Conservation (phyloP, 23 red algal species). For the Chondrus crispus region DNA sequence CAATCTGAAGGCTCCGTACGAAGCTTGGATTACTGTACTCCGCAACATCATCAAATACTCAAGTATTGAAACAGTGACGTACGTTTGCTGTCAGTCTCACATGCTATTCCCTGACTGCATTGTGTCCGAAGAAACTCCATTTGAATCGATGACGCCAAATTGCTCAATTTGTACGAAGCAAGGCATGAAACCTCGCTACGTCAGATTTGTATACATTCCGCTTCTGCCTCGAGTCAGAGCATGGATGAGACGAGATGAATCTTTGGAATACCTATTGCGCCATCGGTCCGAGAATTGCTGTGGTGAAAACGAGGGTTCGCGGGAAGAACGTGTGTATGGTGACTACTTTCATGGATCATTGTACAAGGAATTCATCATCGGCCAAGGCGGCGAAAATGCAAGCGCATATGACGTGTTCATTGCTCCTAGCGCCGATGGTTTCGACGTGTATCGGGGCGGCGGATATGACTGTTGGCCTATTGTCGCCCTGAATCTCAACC, state of each 20-base stretch:
- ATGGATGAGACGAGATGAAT: background rate
- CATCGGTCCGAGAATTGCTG: background rate
- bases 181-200: background rate
- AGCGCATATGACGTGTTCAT: background rate
- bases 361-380: background rate
- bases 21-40: background rate
- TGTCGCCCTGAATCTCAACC: background rate
- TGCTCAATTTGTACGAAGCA: background rate
- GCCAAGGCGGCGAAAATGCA: background rate
- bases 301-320: background rate
- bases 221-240: background rate
- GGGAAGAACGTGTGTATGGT: background rate
- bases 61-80: background rate
- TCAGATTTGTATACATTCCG: background rate
- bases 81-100: background rate
- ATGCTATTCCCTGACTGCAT: background rate
- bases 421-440: background rate
- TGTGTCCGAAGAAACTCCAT: background rate
- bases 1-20: conserved; percentile 1
- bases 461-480: background rate
- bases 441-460: background rate
- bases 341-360: background rate
- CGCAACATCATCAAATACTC: background rate
- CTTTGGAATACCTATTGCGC: background rate
- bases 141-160: background rate